These are phyloP conservation scores for Colletotrichum musicola DNA, from an alignment of 2,329 filamentous ascomycete species.

Conservation along the genomic window DNA sequence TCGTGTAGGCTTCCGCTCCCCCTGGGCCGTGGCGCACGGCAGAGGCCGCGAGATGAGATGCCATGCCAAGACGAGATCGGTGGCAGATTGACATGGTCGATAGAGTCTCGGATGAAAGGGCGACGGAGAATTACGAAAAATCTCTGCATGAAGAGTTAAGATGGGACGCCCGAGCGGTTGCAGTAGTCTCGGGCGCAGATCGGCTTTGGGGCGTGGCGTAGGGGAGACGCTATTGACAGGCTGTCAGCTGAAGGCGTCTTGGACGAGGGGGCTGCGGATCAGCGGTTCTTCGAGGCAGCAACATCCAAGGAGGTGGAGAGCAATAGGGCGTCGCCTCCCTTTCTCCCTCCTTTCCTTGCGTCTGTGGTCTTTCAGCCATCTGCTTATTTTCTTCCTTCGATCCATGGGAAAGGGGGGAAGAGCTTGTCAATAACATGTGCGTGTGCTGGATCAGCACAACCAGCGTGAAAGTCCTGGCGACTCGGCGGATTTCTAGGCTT, in stretches of 20 bases:
- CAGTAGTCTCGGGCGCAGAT: slow-evolving; percentile 10
- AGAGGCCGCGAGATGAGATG: slow-evolving; percentile 24
- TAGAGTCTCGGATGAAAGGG: neutral
- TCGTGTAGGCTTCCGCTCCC: too few species aligned
- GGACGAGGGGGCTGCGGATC: neutral
- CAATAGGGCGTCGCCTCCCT: neutral
- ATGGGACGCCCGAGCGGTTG: slow-evolving; percentile 17
- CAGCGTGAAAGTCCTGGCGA: neutral
- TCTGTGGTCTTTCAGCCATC: neutral
- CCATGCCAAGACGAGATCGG: slow-evolving; percentile 3
- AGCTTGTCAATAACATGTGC: neutral
- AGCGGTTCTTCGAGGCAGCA: neutral
- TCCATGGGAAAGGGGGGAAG: neutral
- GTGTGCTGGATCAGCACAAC: too few species aligned
- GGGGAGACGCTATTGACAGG: slow-evolving; percentile 35
- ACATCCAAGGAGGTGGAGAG: neutral
- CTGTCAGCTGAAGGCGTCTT: slow-evolving; percentile 18
- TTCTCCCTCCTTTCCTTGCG: neutral
- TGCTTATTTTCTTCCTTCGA: neutral
- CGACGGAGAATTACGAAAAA: neutral
- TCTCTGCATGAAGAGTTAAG: neutral
- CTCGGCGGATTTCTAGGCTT: neutral
- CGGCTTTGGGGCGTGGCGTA: neutral
- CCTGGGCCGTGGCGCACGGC: slow-evolving; percentile 18
- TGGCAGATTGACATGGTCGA: neutral